phyloP scores from a whole-genome alignment of 768 basidiomycete genomes.

The Coprinopsis strossmayeri region DNA sequence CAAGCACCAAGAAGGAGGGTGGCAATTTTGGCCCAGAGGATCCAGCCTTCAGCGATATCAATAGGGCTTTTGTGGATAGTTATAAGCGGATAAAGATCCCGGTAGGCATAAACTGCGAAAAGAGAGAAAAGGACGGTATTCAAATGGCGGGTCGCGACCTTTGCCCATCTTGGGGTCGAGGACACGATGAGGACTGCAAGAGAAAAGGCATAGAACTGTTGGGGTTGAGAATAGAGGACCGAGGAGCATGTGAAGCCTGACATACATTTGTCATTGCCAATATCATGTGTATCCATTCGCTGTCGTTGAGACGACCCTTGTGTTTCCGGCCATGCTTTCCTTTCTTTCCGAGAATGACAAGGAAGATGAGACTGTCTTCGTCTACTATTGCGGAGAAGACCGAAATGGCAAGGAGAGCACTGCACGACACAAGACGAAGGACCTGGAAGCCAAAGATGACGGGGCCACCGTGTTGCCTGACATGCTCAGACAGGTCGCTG shows the following conservation, averaged over 20 bases:
- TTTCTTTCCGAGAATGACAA: conserved; percentile 18
- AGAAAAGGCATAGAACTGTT: conserved; percentile 38
- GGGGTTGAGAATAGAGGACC: background rate
- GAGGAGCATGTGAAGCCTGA: conserved; percentile 1
- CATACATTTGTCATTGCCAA: conserved; percentile 27
- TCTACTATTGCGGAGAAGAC: conserved; percentile 33
- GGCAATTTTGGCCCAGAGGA: conserved; percentile 15
- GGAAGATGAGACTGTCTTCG: conserved; percentile 15
- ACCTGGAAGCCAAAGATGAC: conserved; percentile 42
- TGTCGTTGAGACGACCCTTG: conserved; percentile 12
- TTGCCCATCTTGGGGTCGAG: conserved; percentile 29
- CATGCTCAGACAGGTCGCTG: conserved; percentile 20
- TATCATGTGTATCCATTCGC: conserved; percentile 24
- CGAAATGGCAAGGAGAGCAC: conserved; percentile 44
- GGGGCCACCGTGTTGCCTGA: conserved; percentile 37
- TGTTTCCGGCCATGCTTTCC: conserved; percentile 17
- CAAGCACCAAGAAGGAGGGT: conserved; percentile 8
- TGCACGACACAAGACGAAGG: conserved; percentile 36
- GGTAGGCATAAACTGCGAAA: conserved; percentile 12
- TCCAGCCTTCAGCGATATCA: conserved; percentile 12
- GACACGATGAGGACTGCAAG: conserved; percentile 35
- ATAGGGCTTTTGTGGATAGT: conserved; percentile 10
- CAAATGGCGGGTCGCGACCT: conserved; percentile 37
- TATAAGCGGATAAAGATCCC: conserved; percentile 14
- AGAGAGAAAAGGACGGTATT: conserved; percentile 10